Base-by-base conservation (phyloP, 2,329 filamentous ascomycete genomes). In the Thielaviopsis euricoi region DNA sequence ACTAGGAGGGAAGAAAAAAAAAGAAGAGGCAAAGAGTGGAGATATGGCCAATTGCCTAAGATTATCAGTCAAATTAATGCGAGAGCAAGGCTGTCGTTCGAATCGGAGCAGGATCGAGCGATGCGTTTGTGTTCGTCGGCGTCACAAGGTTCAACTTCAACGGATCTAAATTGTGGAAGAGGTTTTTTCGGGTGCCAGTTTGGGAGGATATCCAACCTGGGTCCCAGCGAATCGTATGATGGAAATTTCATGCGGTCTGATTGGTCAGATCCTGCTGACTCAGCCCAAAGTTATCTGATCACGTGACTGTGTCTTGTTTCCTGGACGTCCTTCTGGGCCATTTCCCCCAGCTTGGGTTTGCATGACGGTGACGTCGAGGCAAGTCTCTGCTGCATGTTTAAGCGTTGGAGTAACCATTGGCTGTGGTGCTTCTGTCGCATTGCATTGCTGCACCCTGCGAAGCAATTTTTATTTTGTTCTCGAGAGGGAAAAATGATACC, bases 151-250 rank as follows among this genome's bases (percentile, higher is more conserved):
- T 49, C 22, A 48, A 25, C 17, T 21, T 48, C 29, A 33, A 46
- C 56, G 56, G 50, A 43, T 60, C 26, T 57, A 53, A 52, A 43
- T 53, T 23, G 22, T 29, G 37, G 51, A 57, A 57, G 50, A 43
- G 50, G 58, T 56, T 56, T 55, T 57, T 49, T 57, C 21, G 33
- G 52, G 40, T 49, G 56, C 29, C 21, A 56, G 48, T 46, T n/a
- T 40, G 23, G 49, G 13, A 52, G 55, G 29, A 25, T 48, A 37
- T 40, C 48, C 21, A 23, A 37, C 21, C n/a, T 23, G 40, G 52
- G 57, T 22, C 46, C 50, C 23, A 21, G 51, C 50, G 29, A 60
- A 53, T 60, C 56, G 59, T 58, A 60, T 58, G 59, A 60, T 58
- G 56, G 50, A 60, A 37, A 60, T 58, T 37, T 37, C 53, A 46